phyloP scores from a whole-genome alignment of 192 early-diverging fungal species.

The Linnemannia schmuckeri region DNA sequence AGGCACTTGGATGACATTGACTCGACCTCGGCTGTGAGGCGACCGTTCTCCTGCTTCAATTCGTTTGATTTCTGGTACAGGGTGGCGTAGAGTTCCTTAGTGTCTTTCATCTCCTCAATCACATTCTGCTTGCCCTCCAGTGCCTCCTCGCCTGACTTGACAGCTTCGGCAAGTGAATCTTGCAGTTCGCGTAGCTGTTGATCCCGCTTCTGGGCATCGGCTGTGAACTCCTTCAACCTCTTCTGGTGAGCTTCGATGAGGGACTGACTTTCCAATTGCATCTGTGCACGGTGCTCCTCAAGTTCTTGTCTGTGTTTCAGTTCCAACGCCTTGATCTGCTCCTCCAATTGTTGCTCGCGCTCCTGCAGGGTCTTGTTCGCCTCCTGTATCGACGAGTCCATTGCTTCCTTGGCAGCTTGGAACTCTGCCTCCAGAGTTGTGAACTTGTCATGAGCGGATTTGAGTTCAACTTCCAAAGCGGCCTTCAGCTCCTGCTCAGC shows the following conservation, averaged over 20 bases:
- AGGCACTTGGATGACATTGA: neutral
- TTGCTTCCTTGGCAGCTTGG: neutral
- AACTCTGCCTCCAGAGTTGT: neutral
- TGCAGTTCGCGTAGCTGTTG: conserved; percentile 12
- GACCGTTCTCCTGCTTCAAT: conserved; percentile 1
- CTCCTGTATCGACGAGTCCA: conserved; percentile 18
- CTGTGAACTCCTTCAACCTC: conserved; percentile 15
- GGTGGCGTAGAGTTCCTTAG: neutral
- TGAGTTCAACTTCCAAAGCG: conserved; percentile 1
- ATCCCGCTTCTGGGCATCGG: conserved; percentile 20
- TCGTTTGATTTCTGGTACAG: neutral
- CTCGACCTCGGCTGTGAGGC: neutral
- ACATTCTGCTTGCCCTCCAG: conserved; percentile 15
- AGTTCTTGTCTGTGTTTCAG: conserved; percentile 3
- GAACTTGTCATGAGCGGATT: conserved; percentile 9
- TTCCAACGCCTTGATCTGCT: conserved; percentile 12
- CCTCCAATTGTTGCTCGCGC: conserved; percentile 15
- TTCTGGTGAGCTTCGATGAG: conserved; percentile 27
- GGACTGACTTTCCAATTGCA: conserved; percentile 9
- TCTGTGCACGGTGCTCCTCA: conserved; percentile 11
- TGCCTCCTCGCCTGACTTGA: conserved; percentile 11
- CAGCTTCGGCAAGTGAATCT: conserved; percentile 11
- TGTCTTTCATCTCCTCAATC: conserved; percentile 13
- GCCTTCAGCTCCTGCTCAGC: conserved; percentile 13
- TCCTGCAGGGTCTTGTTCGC: conserved; percentile 9